These are phyloP conservation scores for Candida ulmi DNA, from an alignment of 805 yeast species.

Conservation along the genomic window DNA sequence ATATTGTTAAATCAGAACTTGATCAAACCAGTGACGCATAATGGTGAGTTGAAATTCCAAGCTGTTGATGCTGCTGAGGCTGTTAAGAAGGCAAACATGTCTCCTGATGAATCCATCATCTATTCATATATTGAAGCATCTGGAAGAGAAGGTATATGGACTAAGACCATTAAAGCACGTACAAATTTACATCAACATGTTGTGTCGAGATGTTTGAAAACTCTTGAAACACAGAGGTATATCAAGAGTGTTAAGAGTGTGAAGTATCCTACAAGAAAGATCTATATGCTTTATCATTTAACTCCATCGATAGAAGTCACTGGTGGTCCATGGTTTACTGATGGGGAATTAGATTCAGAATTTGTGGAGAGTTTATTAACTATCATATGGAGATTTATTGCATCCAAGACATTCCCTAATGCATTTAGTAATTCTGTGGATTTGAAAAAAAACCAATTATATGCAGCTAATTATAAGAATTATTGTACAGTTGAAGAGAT, in stretches of 20 bases:
- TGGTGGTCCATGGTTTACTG: conserved; percentile 99
- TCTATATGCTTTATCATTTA: conserved; percentile 88
- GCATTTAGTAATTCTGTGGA: conserved; percentile 41
- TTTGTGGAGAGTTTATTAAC: conserved; percentile 80
- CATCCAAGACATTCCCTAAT: conserved; percentile 69
- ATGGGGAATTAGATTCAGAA: conserved; percentile 89
- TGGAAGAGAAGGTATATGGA: conserved; percentile 95
- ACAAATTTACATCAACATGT: conserved; percentile 89
- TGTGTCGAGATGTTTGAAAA: conserved; percentile 76
- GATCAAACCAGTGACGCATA: conserved; percentile 62
- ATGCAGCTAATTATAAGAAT: conserved; percentile 52
- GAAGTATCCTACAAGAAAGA: conserved; percentile 88
- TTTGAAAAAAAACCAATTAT: conserved; percentile 29
- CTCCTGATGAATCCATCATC: conserved; percentile 83
- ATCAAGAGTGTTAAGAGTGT: conserved; percentile 90
- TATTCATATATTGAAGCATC: conserved; percentile 89
- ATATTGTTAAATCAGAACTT: conserved; percentile 51
- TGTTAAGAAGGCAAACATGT: conserved; percentile 67
- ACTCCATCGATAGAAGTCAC: conserved; percentile 95
- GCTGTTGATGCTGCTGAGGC: conserved; percentile 75
- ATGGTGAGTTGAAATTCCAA: conserved; percentile 66
- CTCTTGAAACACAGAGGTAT: conserved; percentile 71
- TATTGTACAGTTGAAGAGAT: conserved; percentile 73
- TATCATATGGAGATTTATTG: conserved; percentile 84
- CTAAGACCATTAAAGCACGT: conserved; percentile 81